These are phyloP conservation scores for Abelmoschus esculentus DNA, from an alignment of 345 rosid species.

Conservation along the genomic window DNA sequence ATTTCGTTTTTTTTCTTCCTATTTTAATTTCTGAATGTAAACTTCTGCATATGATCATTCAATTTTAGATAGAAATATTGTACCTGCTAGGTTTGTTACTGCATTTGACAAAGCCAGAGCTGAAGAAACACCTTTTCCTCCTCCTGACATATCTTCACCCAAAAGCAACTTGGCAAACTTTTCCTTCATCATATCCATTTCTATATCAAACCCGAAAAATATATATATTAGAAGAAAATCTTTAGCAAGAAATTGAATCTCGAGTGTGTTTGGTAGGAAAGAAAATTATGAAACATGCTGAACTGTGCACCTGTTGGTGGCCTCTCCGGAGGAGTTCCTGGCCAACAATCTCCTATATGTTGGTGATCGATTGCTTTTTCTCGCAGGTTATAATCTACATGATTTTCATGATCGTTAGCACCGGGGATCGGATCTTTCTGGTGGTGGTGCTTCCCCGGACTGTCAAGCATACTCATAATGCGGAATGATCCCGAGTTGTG, in stretches of 20 bases:
- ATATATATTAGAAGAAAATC: background rate
- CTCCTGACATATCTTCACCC: constrained; percentile 81
- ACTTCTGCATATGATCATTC: background rate
- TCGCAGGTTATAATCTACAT: background rate
- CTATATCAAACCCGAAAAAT: constrained; percentile 18
- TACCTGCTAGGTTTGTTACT: constrained; percentile 68
- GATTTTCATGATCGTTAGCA: background rate
- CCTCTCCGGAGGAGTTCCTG: constrained; percentile 23
- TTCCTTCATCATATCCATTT: constrained; percentile 56
- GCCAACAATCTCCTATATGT: constrained; percentile 3
- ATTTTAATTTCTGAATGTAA: background rate
- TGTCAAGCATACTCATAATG: constrained; percentile 42
- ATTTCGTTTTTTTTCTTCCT: background rate
- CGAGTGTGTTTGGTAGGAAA: background rate
- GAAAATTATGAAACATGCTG: background rate
- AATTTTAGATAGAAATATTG: background rate
- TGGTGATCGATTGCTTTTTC: background rate
- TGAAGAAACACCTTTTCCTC: constrained; percentile 69
- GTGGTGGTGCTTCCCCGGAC: constrained; percentile 27
- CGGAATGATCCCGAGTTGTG: constrained; percentile 42
- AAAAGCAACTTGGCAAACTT: constrained; percentile 56
- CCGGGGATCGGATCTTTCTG: constrained; percentile 14
- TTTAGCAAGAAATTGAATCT: background rate
- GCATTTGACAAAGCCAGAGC: constrained; percentile 74
- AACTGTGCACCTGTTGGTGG: constrained; percentile 32